Base-by-base conservation (phyloP, 2,329 filamentous ascomycete species). In the Fusarium vanettenii region DNA sequence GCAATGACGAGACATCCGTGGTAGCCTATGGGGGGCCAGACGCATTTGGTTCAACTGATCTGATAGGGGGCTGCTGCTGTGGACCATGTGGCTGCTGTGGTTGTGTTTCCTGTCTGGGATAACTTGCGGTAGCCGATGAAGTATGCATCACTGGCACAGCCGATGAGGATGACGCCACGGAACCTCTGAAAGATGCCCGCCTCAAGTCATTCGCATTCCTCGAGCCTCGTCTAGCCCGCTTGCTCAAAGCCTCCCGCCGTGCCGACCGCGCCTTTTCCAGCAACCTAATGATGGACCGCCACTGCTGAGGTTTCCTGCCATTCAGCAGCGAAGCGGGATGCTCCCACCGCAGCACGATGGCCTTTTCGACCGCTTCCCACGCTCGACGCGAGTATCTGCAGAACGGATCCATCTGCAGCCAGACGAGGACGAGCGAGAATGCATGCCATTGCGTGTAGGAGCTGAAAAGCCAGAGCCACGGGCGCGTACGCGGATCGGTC, bases 381-480 rank as follows among this genome's bases (percentile, higher is more conserved):
- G 59, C 64, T 48, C 59, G 61, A 25, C 33, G 64, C 25, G 64
- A 45, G 37, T 31, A 37, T 39, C 57, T 67, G 31, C 39, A 37
- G 2, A 63, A 25, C 25, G 60, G 65, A 31, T 60, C 55, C 60
- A 43, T 59, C 25, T 68, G 66, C 18, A 68, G 66, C 66, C 66
- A 68, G 4, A 68, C 60, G 9, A 68, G 43, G 2, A 68, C 66
- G 11, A 68, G 61, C 4, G 66, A 68, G 14, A 68, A 64, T 18
- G 66, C 52, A 27, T 68, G 66, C 66, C 66, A 68, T 55, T 64
- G 66, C 7, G 52, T 64, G 22, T 68, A 35, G 29, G 66, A 68
- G 41, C 66, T 64, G n/a, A 68, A 64, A 41, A 68, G 60, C 66
- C 66, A 68, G 11, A 63, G 41, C 50, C 52, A 68, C 13, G 66